Evolutionary conservation across 2,329 filamentous ascomycete genomes (phyloP).

Genomic region (Chrysosporium queenslandicum): DNA sequence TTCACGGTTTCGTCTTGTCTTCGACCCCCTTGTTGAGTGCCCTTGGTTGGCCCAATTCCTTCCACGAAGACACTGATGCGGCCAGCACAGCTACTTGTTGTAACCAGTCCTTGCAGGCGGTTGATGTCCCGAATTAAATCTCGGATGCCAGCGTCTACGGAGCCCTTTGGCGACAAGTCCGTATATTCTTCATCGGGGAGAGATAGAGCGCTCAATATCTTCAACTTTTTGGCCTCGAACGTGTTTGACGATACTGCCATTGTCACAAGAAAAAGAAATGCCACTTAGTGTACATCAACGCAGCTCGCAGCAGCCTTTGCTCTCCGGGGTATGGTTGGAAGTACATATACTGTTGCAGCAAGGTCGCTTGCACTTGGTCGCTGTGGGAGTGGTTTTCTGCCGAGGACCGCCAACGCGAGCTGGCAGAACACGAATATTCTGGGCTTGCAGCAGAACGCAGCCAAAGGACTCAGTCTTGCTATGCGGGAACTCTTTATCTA

Average conservation of each 20-base stretch:
- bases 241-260: not conserved
- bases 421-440: no score
- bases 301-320: not conserved
- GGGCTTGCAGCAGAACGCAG: no score
- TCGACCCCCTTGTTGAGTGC: constrained; percentile 16
- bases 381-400: no score
- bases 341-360: no score
- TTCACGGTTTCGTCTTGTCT: constrained; percentile 12
- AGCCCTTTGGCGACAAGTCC: constrained; percentile 82
- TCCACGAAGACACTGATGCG: constrained; percentile 81
- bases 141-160: constrained; percentile 68
- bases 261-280: not conserved
- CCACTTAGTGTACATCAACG: not conserved
- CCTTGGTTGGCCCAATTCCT: constrained; percentile 41
- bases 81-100: constrained; percentile 87
- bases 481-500: no score
- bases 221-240: constrained; percentile 51
- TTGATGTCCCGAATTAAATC: constrained; percentile 74
- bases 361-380: no score
- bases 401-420: no score
- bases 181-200: constrained; percentile 61
- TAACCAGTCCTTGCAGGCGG: constrained; percentile 61
- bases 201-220: constrained; percentile 61
- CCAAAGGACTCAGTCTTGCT: no score
- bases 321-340: not conserved